Base-by-base conservation (phyloP, 192 early-diverging fungal genomes). In the Podila verticillata region DNA sequence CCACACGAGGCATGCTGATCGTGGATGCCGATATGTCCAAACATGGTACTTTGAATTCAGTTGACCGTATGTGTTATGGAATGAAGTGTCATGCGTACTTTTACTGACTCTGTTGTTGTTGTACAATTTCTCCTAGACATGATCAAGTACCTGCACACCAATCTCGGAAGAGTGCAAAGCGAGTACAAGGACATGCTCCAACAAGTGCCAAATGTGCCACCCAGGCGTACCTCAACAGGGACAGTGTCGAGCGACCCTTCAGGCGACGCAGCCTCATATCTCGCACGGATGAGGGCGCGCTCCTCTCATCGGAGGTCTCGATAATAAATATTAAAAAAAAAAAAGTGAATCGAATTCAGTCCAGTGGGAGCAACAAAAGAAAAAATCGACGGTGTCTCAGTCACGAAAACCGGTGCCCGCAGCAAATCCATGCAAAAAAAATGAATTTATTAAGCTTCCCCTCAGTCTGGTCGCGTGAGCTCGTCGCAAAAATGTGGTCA, bases 1-100 rank as follows among this genome's bases (percentile, higher is more conserved):
- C 64, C 1, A 29, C 24, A 17, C 66, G 68, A 2, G 70, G 70
- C 5, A 68, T 80, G 70, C 61, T 80, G 1, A 48, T 80, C 7
- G 70, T 80, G 13, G 31, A 80, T 30, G 60, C 57, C 17, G 70
- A 68, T 0, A 80, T 80, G 77, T 72, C 77, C 7, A 80, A 80
- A 36, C 39, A 72, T 64, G 77, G 77, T 80, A 49, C 30, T 63
- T 59, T 44, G n/a, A 8, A 8, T 31, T 67, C 30, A 8, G 6
- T 47, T 34, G 20, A 47, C 26, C 4, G 8, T 57, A 58, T 59
- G 1, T 48, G 13, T 20, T 68, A 7, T 48, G 48, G 19, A 4
- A 12, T 31, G 10, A 2, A 57, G 35, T 30, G 5, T 19, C 44
- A 63, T 19, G 0, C n/a, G 10, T 54, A 51, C 20, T 24, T 20